Base-by-base conservation (phyloP, 225 moss, liverwort and hornwort species). In the Bryoerythrophyllum caledonicum region DNA sequence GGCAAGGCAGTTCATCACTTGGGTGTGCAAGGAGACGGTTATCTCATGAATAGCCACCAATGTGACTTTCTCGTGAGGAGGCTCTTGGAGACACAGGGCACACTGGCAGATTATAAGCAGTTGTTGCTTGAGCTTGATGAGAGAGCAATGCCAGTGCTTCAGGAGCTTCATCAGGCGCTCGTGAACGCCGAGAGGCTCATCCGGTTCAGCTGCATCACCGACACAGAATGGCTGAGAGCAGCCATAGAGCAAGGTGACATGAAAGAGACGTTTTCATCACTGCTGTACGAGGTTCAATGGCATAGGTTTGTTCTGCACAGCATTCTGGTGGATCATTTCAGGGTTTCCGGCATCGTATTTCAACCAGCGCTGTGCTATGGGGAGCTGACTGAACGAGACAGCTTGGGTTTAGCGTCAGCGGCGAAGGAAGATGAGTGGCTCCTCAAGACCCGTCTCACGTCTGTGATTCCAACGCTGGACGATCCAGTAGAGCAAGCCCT, bases 181-280 rank as follows among this genome's bases (percentile, higher is more conserved):
- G 19, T 20, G 34, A 65, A 72, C 26, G 72, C 32, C 7, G 43
- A 72, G 24, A 64, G 15, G 38, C 28, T 71, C 27, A 78, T 78
- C 63, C 51, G 43, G 8, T 61, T 52, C 71, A 25, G 78, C 30
- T 64, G 43, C 63, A 70, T 77, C 70, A 56, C 56, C 19, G 9
- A 41, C 24, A 65, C 30, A 52, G 28, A 72, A 41, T 46, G 57
- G 65, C 48, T 65, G 17, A 35, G 78, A 78, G 44, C 57, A 65
- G 65, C 44, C 4, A 58, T 72, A 25, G 78, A 78, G 37, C 71
- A 71, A 71, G 63, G 78, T 64, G 78, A 71, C 30, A 78, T 77
- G 70, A 71, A 64, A 12, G 37, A 72, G 6, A 27, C 65, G 1
- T 78, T 78, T 25, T 35, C 63, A 34, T 34, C 21, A 20, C 23